Evolutionary conservation across 805 yeast genomes (phyloP).

Genomic region (Metschnikowia aberdeeniae): DNA sequence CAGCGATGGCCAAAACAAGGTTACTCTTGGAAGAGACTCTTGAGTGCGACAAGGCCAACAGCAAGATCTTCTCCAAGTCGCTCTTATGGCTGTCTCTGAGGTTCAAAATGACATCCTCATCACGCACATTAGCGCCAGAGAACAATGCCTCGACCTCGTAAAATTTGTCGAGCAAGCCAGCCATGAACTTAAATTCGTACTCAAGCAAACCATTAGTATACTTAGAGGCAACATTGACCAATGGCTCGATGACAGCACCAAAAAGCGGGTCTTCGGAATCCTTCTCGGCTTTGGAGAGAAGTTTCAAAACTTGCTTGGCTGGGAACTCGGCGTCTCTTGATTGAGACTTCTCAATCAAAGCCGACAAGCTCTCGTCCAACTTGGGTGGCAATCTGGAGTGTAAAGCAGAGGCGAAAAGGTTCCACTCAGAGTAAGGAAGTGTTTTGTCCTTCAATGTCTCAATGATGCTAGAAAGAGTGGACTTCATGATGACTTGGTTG

Average conservation of each 20-base stretch:
- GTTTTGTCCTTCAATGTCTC: constrained; percentile 72
- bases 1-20: constrained; percentile 78
- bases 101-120: constrained; percentile 82
- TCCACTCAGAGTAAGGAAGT: constrained; percentile 94
- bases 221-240: constrained; percentile 62
- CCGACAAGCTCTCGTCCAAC: constrained; percentile 63
- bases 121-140: constrained; percentile 70
- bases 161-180: constrained; percentile 65
- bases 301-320: constrained; percentile 73
- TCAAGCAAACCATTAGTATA: constrained; percentile 73
- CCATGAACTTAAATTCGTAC: constrained; percentile 79
- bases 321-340: constrained; percentile 85
- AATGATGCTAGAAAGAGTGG: constrained; percentile 69
- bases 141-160: constrained; percentile 74
- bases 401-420: constrained; percentile 75
- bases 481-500: constrained; percentile 89
- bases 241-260: constrained; percentile 63
- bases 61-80: constrained; percentile 67
- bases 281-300: constrained; percentile 59
- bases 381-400: constrained; percentile 84
- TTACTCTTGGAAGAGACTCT: constrained; percentile 92
- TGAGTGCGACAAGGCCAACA: constrained; percentile 79
- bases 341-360: constrained; percentile 61
- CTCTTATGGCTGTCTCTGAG: constrained; percentile 86
- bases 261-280: constrained; percentile 44